phyloP scores from a whole-genome alignment of 2,329 filamentous ascomycete species.

The Fusarium sp. region DNA sequence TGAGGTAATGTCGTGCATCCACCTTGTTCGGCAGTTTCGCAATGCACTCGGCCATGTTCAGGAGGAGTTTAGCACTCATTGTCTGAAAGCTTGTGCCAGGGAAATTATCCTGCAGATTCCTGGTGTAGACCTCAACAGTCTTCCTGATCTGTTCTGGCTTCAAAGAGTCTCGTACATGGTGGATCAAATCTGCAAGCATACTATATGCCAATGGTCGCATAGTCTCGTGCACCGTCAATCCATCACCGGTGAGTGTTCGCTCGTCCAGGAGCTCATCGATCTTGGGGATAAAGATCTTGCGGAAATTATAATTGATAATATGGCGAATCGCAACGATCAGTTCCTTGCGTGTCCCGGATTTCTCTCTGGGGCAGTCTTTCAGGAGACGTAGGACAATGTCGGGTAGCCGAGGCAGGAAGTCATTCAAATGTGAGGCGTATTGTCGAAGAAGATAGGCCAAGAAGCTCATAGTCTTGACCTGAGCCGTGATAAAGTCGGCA shows the following conservation, averaged over 20 bases:
- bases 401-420: constrained; percentile 87
- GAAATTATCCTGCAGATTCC: constrained; percentile 93
- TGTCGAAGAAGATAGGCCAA: constrained; percentile 91
- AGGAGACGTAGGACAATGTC: constrained; percentile 90
- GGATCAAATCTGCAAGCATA: constrained; percentile 97
- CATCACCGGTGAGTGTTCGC: constrained; percentile 92
- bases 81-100: constrained; percentile 99
- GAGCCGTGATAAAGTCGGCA: constrained; percentile 96
- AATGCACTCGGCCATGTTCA: constrained; percentile 99
- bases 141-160: constrained; percentile 91
- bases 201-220: constrained; percentile 96
- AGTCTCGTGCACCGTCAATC: constrained; percentile 94
- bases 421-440: constrained; percentile 85
- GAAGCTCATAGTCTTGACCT: constrained; percentile 99
- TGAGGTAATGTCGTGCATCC: constrained; percentile 93
- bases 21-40: constrained; percentile 92
- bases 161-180: constrained; percentile 93
- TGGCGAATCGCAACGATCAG: constrained; percentile 95
- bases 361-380: constrained; percentile 94
- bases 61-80: constrained; percentile 95
- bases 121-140: constrained; percentile 97
- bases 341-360: constrained; percentile 93
- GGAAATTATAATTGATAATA: constrained; percentile 99
- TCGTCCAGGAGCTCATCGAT: constrained; percentile 97
- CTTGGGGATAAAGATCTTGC: constrained; percentile 92